phyloP scores from a whole-genome alignment of 108 stramenopile species.

The Pelagomonas calceolata region DNA sequence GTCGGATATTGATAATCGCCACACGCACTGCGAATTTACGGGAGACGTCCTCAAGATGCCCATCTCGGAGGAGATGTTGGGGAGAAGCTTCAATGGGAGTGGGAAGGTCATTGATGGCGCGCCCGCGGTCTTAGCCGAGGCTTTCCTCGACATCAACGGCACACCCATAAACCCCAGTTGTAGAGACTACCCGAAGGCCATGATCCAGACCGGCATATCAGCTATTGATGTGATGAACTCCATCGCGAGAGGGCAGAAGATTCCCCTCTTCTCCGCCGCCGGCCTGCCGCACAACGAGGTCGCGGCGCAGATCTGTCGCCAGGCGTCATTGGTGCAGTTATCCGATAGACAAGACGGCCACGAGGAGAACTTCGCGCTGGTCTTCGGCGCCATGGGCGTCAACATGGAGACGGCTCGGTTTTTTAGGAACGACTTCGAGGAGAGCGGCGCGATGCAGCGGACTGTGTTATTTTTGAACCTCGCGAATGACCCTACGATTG shows the following conservation, averaged over 20 bases:
- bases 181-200: constrained; percentile 98
- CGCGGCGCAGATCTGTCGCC: constrained; percentile 97
- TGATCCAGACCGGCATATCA: constrained; percentile 99
- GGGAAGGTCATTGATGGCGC: constrained; percentile 95
- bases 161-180: constrained; percentile 98
- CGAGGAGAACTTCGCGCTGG: constrained; percentile 98
- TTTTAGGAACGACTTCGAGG: constrained; percentile 97
- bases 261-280: constrained; percentile 98
- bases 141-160: constrained; percentile 96
- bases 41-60: constrained; percentile 98
- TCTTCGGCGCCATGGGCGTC: constrained; percentile 99
- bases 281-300: constrained; percentile 99
- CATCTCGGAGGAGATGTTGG: constrained; percentile 95
- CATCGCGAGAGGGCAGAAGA: constrained; percentile 98
- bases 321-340: constrained; percentile 91
- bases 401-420: constrained; percentile 99
- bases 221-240: constrained; percentile 99
- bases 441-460: constrained; percentile 96
- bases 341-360: constrained; percentile 91
- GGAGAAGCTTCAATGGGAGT: constrained; percentile 94
- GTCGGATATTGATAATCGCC: constrained; percentile 96
- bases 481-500: constrained; percentile 99
- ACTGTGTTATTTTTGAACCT: constrained; percentile 97
- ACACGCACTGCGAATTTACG: constrained; percentile 91
- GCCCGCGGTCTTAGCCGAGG: constrained; percentile 97